Conservation (phyloP, 2,329 filamentous ascomycete genomes). For the Phyllosticta paracitricarpa region DNA sequence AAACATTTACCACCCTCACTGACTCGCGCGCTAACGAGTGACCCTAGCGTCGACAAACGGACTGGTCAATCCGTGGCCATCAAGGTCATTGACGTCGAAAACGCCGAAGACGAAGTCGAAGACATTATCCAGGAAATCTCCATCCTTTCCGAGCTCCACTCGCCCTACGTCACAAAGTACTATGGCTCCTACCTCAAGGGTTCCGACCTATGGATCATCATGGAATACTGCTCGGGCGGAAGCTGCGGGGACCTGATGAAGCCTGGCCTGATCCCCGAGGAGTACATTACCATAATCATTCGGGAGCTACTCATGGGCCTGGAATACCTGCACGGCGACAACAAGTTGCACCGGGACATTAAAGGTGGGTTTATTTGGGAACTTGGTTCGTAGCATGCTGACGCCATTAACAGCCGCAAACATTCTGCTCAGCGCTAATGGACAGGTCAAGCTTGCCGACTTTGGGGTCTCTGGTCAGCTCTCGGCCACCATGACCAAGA, state of each 20-base stretch:
- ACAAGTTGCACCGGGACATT: slow-evolving; percentile 93
- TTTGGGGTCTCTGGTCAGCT: slow-evolving; percentile 96
- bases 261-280: slow-evolving; percentile 80
- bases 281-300: slow-evolving; percentile 94
- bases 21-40: background rate
- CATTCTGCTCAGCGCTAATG: slow-evolving; percentile 75
- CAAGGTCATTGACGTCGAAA: slow-evolving; percentile 98
- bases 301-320: slow-evolving; percentile 80
- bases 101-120: slow-evolving; percentile 97
- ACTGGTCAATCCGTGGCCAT: slow-evolving; percentile 92
- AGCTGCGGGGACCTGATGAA: slow-evolving; percentile 96
- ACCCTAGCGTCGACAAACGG: slow-evolving; percentile 71
- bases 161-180: slow-evolving; percentile 94
- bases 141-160: slow-evolving; percentile 91
- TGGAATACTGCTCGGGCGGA: slow-evolving; percentile 97
- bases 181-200: slow-evolving; percentile 95
- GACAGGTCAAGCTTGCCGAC: slow-evolving; percentile 93
- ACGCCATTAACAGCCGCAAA: slow-evolving; percentile 61
- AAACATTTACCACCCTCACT: slow-evolving; percentile 5
- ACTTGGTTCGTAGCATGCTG: background rate
- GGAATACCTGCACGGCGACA: slow-evolving; percentile 88
- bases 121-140: slow-evolving; percentile 99
- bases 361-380: slow-evolving; percentile 53
- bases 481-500: slow-evolving; percentile 97
- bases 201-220: slow-evolving; percentile 96